Percentiles rank a stretch among this genome's conserved stretches.
These are phyloP conservation scores for Eucalyptus marginata DNA, from an alignment of 345 rosid species.

Conservation along the genomic window DNA sequence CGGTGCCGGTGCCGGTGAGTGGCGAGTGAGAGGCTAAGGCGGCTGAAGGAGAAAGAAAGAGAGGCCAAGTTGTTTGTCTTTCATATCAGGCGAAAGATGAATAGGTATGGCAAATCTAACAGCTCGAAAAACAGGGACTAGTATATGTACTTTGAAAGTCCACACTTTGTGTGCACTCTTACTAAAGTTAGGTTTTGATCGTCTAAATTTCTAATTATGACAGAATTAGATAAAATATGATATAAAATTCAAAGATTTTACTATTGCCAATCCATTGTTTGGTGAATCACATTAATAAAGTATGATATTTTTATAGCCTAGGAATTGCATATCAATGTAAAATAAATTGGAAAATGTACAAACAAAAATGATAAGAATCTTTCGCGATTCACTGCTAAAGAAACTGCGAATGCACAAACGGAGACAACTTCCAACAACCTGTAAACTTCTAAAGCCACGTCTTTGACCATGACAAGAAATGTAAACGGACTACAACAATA, in stretches of 20 bases:
- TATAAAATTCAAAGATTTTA: neutral
- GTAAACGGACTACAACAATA: neutral
- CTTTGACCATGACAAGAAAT: neutral
- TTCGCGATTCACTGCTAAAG: neutral
- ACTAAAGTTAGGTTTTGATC: neutral
- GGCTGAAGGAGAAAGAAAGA: too few species aligned
- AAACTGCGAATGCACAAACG: neutral
- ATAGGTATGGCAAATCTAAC: neutral
- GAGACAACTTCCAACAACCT: rapidly evolving
- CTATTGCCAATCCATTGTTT: rapidly evolving
- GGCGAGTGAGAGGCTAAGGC: too few species aligned
- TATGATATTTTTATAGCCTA: neutral
- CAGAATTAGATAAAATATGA: neutral
- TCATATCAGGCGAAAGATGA: too few species aligned
- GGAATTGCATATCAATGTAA: neutral
- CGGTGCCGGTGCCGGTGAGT: neutral
- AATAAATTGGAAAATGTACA: neutral
- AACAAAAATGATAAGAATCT: neutral
- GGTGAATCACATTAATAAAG: neutral
- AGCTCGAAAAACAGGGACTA: neutral
- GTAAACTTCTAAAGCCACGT: neutral
- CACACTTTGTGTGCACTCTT: neutral
- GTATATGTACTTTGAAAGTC: neutral
- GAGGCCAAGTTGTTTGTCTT: too few species aligned
- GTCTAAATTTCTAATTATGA: too few species aligned